Evolutionary conservation across 495 filamentous ascomycete species (phyloP).

Genomic region (Lentithecium fluviatile): DNA sequence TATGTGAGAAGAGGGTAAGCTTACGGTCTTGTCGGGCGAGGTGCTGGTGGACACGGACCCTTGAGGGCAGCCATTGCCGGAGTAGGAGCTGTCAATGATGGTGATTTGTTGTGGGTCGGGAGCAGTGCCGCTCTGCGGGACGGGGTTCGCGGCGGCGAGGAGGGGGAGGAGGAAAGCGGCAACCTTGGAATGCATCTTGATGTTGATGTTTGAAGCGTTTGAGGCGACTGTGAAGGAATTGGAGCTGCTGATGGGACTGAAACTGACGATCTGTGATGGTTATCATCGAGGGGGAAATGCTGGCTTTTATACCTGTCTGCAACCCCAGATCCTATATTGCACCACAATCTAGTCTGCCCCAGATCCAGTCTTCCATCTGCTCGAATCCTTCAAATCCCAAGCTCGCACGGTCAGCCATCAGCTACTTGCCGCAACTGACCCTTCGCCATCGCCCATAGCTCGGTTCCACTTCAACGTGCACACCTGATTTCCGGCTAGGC

Average conservation of each 20-base stretch:
- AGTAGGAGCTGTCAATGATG: constrained; percentile 57
- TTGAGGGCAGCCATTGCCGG: constrained; percentile 37
- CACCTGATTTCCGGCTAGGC: constrained; percentile 15
- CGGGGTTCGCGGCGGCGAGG: constrained; percentile 49
- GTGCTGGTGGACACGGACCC: constrained; percentile 31
- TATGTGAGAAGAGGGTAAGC: background rate
- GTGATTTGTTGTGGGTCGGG: constrained; percentile 47
- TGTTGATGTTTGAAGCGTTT: background rate
- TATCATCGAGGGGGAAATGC: constrained; percentile 2
- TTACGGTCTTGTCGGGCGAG: constrained; percentile 29
- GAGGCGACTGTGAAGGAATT: background rate
- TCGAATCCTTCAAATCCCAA: background rate
- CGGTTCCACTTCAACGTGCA: constrained; percentile 5
- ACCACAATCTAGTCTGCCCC: background rate
- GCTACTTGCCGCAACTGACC: constrained; percentile 11
- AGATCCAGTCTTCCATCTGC: constrained; percentile 10
- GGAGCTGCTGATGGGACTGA: constrained; percentile 10
- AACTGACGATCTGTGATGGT: constrained; percentile 22
- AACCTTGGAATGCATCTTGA: constrained; percentile 50
- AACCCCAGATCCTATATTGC: background rate
- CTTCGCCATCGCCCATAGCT: constrained; percentile 18
- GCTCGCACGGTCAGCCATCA: constrained; percentile 1
- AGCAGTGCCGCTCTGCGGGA: constrained; percentile 39
- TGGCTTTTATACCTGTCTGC: constrained; percentile 19
- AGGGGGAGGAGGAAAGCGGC: constrained; percentile 48